Conservation (phyloP, 2,329 filamentous ascomycete genomes). For the Tolypocladium album region DNA sequence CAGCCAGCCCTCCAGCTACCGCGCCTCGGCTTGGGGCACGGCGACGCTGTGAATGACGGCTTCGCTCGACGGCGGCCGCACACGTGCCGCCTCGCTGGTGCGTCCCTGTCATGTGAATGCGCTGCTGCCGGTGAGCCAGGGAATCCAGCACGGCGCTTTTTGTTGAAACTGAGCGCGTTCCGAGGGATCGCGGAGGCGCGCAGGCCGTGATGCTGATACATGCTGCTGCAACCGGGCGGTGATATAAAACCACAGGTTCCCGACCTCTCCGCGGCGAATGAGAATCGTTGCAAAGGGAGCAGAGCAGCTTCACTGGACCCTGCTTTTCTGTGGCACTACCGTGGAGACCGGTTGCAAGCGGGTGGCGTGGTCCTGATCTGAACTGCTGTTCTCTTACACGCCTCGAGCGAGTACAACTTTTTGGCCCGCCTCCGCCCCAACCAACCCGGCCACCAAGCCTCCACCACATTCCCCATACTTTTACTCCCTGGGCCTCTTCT, state of each 20-base stretch:
- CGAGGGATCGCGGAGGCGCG: background rate
- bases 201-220: background rate
- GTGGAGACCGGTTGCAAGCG: background rate
- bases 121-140: background rate
- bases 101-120: background rate
- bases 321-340: background rate
- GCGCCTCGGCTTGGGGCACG: background rate
- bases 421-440: constrained; percentile 4
- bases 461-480: constrained; percentile 1
- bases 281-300: background rate
- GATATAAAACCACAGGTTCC: background rate
- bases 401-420: constrained; percentile 2
- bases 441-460: background rate
- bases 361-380: background rate
- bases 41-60: background rate
- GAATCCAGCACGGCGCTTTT: background rate
- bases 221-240: background rate
- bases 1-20: background rate
- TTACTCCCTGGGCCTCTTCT: background rate
- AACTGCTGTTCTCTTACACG: background rate
- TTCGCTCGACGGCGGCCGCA: background rate
- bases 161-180: background rate
- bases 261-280: background rate
- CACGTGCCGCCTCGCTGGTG: background rate
- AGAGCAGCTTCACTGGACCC: background rate